Percentiles rank a stretch among this genome's conserved stretches.
These are phyloP conservation scores for Pseudogymnoascus sp. DNA, from an alignment of 2,329 filamentous ascomycete species.

Conservation along the genomic window DNA sequence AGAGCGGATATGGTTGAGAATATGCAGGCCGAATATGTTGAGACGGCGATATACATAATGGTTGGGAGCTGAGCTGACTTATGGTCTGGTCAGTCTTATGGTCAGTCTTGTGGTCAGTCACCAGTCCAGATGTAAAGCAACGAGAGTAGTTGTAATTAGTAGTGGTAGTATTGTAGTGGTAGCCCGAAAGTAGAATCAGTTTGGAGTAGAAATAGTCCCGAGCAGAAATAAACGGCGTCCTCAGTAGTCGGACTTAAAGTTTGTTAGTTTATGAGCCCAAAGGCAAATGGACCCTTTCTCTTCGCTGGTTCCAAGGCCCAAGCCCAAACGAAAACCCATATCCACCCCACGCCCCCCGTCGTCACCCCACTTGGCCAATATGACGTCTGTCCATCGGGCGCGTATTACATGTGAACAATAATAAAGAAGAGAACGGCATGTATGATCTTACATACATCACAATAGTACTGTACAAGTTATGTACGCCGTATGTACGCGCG, in stretches of 20 bases:
- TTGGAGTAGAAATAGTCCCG: not conserved
- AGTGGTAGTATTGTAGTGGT: not conserved
- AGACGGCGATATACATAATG: not conserved
- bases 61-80: not conserved
- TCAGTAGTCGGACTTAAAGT: not conserved
- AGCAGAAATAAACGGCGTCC: not conserved
- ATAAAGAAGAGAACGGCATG: not conserved
- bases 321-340: slow-evolving; percentile 5
- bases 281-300: slow-evolving; percentile 4
- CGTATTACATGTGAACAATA: not conserved
- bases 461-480: not conserved
- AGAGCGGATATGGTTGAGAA: not conserved
- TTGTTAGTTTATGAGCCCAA: slow-evolving; percentile 3
- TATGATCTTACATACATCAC: not conserved
- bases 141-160: not conserved
- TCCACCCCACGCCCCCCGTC: not conserved
- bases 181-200: not conserved
- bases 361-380: not conserved
- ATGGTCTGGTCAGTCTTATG: too few species aligned
- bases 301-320: not conserved
- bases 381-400: not conserved
- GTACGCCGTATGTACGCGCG: not conserved
- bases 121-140: not conserved
- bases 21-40: not conserved
- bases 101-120: not conserved